Conservation (phyloP, 2,329 filamentous ascomycete species). For the Xylariaceae sp. region DNA sequence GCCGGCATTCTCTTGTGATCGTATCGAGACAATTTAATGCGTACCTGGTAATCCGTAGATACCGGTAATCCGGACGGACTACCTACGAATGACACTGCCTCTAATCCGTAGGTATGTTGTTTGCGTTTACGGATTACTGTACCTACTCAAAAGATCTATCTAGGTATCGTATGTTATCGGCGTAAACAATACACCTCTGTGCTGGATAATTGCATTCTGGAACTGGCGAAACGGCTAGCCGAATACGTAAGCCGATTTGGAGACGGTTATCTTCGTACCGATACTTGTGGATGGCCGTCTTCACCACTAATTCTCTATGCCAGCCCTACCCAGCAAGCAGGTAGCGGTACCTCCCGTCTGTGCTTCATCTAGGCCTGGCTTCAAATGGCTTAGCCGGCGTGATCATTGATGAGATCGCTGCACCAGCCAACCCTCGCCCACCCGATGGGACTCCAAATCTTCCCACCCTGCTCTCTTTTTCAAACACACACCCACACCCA, state of each 20-base stretch:
- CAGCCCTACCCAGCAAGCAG: not conserved
- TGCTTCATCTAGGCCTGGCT: not conserved
- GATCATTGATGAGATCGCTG: conserved; percentile 2
- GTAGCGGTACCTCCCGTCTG: not conserved
- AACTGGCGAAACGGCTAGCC: not conserved
- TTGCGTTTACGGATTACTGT: no score
- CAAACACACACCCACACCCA: conserved; percentile 28
- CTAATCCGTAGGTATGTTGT: no score
- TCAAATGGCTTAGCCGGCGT: conserved; percentile 11
- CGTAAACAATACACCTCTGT: not conserved
- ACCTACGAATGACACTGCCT: no score
- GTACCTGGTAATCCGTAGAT: not conserved
- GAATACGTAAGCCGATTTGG: not conserved
- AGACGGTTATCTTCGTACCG: not conserved
- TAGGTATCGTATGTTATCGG: not conserved
- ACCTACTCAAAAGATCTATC: not conserved
- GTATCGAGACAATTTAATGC: not conserved
- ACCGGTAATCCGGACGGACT: not conserved
- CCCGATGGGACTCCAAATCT: conserved; percentile 9
- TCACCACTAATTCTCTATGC: not conserved
- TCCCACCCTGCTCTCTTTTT: conserved; percentile 28
- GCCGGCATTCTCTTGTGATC: no score
- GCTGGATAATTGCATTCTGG: not conserved
- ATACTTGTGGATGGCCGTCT: not conserved
- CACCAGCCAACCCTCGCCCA: conserved; percentile 6